Percentiles rank a stretch among this genome's conserved stretches.
Evolutionary conservation across 495 filamentous ascomycete genomes (phyloP).

Genomic region (Aspergillus leporis): DNA sequence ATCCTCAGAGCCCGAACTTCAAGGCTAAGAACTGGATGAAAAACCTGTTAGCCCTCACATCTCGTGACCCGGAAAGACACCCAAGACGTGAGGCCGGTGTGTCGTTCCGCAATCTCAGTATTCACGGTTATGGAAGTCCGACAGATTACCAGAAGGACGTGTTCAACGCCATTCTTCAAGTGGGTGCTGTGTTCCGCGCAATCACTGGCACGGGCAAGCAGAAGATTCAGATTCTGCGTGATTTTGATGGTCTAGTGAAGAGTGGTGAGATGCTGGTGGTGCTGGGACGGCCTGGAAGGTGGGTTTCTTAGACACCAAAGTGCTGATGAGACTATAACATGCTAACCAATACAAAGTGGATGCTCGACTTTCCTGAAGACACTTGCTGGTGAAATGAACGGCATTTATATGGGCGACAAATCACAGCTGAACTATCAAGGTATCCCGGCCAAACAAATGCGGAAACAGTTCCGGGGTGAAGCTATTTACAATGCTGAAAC

Average conservation of each 20-base stretch:
- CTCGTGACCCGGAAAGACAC: slow-evolving; percentile 50
- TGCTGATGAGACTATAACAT: background rate
- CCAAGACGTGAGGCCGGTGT: slow-evolving; percentile 47
- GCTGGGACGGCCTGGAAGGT: slow-evolving; percentile 68
- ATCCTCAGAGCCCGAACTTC: slow-evolving; percentile 50
- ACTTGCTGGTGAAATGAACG: slow-evolving; percentile 70
- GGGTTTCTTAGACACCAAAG: background rate
- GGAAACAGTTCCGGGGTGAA: slow-evolving; percentile 67
- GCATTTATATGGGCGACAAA: slow-evolving; percentile 59
- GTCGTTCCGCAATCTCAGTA: slow-evolving; percentile 62
- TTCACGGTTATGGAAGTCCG: slow-evolving; percentile 73
- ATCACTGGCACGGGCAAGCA: slow-evolving; percentile 50
- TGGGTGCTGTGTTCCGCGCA: slow-evolving; percentile 44
- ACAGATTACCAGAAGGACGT: slow-evolving; percentile 86
- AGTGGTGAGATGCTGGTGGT: slow-evolving; percentile 82
- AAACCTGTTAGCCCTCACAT: slow-evolving; percentile 48
- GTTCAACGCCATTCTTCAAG: slow-evolving; percentile 63
- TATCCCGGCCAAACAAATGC: slow-evolving; percentile 70
- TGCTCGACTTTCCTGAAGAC: slow-evolving; percentile 76
- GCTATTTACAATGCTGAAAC: slow-evolving; percentile 65
- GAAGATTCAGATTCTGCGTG: slow-evolving; percentile 67
- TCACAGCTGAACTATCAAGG: slow-evolving; percentile 74
- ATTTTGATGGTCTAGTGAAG: slow-evolving; percentile 71
- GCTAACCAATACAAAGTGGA: slow-evolving; percentile 41
- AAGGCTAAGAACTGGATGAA: slow-evolving; percentile 53